A percentile compares a stretch with the other conserved stretches of the same genome.
These are phyloP conservation scores for Somion occarium DNA, from an alignment of 1,284 basidiomycete species.

Conservation along the genomic window DNA sequence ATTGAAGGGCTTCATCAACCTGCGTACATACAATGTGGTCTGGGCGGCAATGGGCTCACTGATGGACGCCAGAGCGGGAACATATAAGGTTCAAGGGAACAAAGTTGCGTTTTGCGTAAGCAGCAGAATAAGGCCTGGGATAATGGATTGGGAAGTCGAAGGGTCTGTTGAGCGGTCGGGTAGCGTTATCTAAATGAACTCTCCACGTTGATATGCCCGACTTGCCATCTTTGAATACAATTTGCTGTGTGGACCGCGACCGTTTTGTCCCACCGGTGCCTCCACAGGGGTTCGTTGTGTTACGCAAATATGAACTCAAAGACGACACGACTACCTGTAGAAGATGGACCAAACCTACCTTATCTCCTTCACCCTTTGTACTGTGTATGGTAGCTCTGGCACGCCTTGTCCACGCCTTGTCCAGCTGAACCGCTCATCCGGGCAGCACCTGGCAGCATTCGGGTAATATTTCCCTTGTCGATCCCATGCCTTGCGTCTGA, in stretches of 20 bases:
- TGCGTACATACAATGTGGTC: slow-evolving; percentile 1
- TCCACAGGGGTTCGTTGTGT: neutral
- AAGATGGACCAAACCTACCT: slow-evolving; percentile 31
- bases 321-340: neutral
- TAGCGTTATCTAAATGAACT: slow-evolving; percentile 2
- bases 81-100: slow-evolving; percentile 15
- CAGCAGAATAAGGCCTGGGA: slow-evolving; percentile 6
- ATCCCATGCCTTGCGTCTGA: slow-evolving; percentile 45
- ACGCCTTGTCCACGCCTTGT: slow-evolving; percentile 57
- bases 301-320: slow-evolving; percentile 2
- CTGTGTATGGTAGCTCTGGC: slow-evolving; percentile 50
- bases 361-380: slow-evolving; percentile 48
- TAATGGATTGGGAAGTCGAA: slow-evolving; percentile 14
- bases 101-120: slow-evolving; percentile 18
- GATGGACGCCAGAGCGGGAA: neutral
- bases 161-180: slow-evolving; percentile 15
- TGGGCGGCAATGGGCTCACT: neutral
- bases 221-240: slow-evolving; percentile 23
- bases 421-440: slow-evolving; percentile 52
- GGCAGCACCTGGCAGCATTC: slow-evolving; percentile 27
- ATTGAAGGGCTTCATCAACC: slow-evolving; percentile 3
- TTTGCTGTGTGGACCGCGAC: slow-evolving; percentile 3
- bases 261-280: slow-evolving; percentile 3
- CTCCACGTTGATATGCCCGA: slow-evolving; percentile 21
- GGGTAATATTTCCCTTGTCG: slow-evolving; percentile 45